phyloP scores from a whole-genome alignment of 768 basidiomycete genomes.

The Cystobasidium tubakii region DNA sequence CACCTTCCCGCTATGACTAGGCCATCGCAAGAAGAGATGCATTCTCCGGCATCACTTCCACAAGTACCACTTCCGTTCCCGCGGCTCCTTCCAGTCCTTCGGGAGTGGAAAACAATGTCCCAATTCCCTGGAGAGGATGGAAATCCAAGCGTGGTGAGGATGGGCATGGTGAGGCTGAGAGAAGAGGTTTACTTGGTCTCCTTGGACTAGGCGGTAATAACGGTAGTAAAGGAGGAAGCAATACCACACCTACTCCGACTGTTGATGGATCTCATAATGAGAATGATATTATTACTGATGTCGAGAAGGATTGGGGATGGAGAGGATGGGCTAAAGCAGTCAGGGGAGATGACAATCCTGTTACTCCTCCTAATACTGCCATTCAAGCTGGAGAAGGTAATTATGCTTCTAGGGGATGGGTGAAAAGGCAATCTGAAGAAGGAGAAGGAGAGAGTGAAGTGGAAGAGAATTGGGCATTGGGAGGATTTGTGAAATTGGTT shows the following conservation, averaged over 20 bases:
- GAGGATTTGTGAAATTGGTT: neutral
- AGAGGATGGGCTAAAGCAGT: neutral
- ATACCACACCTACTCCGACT: too few relatives aligned
- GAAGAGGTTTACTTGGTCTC: neutral
- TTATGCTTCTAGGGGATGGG: neutral
- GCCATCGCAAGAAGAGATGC: too few relatives aligned
- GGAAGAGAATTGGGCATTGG: neutral
- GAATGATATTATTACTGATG: neutral
- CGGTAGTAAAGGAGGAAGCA: too few relatives aligned
- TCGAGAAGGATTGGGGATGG: neutral
- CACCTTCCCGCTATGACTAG: too few relatives aligned
- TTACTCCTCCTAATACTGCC: neutral
- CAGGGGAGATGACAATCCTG: neutral
- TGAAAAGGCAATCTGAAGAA: neutral
- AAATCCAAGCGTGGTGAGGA: too few relatives aligned
- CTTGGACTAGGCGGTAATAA: neutral
- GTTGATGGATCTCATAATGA: neutral
- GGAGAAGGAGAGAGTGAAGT: neutral
- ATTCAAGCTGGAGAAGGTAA: neutral
- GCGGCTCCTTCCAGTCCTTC: too few relatives aligned
- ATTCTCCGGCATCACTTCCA: too few relatives aligned
- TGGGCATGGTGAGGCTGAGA: too few relatives aligned
- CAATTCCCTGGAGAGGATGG: too few relatives aligned
- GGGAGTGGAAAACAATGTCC: too few relatives aligned
- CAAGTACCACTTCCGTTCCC: too few relatives aligned